A percentile compares a stretch with the other conserved stretches of the same genome.
phyloP scores from a whole-genome alignment of 768 basidiomycete species.

The Suillus hirtellus region DNA sequence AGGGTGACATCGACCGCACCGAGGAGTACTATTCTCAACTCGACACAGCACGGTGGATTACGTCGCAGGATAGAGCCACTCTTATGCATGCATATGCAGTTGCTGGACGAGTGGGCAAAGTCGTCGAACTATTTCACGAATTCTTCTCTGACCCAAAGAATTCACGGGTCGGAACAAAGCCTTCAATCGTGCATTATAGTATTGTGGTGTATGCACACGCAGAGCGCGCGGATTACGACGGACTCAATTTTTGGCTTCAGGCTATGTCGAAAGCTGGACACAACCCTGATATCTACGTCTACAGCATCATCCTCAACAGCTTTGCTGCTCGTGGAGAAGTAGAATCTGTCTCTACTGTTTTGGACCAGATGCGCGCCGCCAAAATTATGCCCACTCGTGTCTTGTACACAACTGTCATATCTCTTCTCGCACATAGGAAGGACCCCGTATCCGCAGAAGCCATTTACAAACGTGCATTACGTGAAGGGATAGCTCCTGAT shows the following conservation, averaged over 20 bases:
- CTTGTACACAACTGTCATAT: conserved; percentile 68
- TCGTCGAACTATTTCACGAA: conserved; percentile 51
- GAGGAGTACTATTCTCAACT: conserved; percentile 45
- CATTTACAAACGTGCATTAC: conserved; percentile 63
- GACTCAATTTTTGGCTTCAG: conserved; percentile 55
- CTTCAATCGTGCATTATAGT: conserved; percentile 53
- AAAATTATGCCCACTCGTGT: conserved; percentile 47
- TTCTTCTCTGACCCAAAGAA: conserved; percentile 49
- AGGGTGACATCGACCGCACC: conserved; percentile 48
- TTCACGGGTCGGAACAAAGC: conserved; percentile 33
- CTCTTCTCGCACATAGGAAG: conserved; percentile 59
- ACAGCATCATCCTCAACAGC: conserved; percentile 58
- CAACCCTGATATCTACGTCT: conserved; percentile 56
- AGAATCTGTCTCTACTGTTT: conserved; percentile 46
- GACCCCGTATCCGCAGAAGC: conserved; percentile 68
- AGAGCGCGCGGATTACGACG: conserved; percentile 44
- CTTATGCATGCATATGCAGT: conserved; percentile 59
- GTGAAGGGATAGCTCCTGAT: conserved; percentile 64
- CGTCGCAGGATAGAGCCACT: conserved; percentile 38
- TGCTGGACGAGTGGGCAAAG: conserved; percentile 40
- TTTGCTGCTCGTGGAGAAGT: conserved; percentile 58
- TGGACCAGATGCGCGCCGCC: conserved; percentile 61
- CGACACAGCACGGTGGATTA: conserved; percentile 27
- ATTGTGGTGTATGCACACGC: conserved; percentile 58
- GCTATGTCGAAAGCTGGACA: conserved; percentile 50